Evolutionary conservation across 768 basidiomycete genomes (phyloP).

Genomic region (Cantharellus anzutake): DNA sequence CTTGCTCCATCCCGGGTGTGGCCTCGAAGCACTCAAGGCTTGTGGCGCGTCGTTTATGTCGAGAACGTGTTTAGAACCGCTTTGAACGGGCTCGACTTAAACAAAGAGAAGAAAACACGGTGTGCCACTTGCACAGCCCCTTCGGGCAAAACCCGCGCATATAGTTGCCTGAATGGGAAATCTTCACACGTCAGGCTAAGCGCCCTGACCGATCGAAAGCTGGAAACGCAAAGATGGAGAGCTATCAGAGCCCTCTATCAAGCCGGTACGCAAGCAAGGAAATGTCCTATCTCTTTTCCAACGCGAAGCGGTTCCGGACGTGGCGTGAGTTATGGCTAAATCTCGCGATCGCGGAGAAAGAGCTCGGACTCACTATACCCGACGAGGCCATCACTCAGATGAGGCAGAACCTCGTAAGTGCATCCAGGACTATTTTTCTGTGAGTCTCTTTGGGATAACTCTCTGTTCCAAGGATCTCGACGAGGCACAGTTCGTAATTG

Average conservation of each 20-base stretch:
- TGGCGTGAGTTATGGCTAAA: conserved; percentile 95
- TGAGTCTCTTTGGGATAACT: neutral
- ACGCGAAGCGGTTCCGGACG: conserved; percentile 85
- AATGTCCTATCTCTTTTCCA: conserved; percentile 95
- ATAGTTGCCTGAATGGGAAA: no score
- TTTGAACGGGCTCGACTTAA: no score
- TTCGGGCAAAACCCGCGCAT: no score
- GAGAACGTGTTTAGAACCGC: neutral
- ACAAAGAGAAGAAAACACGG: no score
- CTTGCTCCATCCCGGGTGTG: neutral
- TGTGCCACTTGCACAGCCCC: no score
- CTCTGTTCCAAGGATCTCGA: conserved; percentile 42
- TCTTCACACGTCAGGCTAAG: no score
- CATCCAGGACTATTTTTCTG: neutral
- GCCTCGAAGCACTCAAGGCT: neutral
- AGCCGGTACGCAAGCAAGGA: conserved; percentile 99
- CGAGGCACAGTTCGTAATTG: conserved; percentile 75
- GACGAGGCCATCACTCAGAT: conserved; percentile 90
- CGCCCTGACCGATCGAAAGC: neutral
- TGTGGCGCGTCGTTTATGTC: neutral
- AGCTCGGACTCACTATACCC: conserved; percentile 76
- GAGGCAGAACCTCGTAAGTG: conserved; percentile 69
- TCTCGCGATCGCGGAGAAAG: conserved; percentile 89
- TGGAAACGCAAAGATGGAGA: conserved; percentile 18
- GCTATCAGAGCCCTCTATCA: conserved; percentile 65